Evolutionary conservation across 345 rosid species (phyloP).

Genomic region (Salix dunnii): DNA sequence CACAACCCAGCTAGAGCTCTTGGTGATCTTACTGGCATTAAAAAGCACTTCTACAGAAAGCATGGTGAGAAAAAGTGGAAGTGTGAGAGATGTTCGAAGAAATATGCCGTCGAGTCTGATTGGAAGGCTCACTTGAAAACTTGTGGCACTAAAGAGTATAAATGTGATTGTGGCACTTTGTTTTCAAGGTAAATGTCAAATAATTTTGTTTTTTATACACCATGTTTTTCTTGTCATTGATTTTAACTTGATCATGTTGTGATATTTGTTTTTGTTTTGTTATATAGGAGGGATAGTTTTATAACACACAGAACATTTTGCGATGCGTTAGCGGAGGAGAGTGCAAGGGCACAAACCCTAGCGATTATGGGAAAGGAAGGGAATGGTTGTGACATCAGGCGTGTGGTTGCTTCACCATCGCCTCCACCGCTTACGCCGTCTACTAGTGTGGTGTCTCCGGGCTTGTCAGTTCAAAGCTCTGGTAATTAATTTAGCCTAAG

Average conservation of each 20-base stretch:
- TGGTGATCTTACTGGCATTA: slow-evolving; percentile 82
- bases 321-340: slow-evolving; percentile 74
- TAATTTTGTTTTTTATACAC: not conserved
- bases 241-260: not conserved
- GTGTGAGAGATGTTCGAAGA: slow-evolving; percentile 75
- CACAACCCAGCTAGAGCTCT: slow-evolving; percentile 66
- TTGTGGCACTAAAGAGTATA: slow-evolving; percentile 72
- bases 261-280: not conserved
- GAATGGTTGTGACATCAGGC: not conserved
- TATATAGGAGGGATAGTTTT: slow-evolving; percentile 66
- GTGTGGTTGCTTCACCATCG: slow-evolving; percentile 40
- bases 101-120: slow-evolving; percentile 77
- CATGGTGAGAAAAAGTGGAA: slow-evolving; percentile 85
- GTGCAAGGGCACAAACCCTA: slow-evolving; percentile 36
- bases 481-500: slow-evolving; percentile 29
- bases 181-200: slow-evolving; percentile 51
- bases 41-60: slow-evolving; percentile 72
- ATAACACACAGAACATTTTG: slow-evolving; percentile 76
- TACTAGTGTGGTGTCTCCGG: slow-evolving; percentile 58
- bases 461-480: slow-evolving; percentile 62
- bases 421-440: slow-evolving; percentile 68
- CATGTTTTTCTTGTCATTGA: not conserved
- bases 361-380: slow-evolving; percentile 10
- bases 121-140: slow-evolving; percentile 85
- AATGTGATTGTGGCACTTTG: slow-evolving; percentile 72